Conservation (phyloP, 1,139 yeast genomes). For the Pichia sp. region DNA sequence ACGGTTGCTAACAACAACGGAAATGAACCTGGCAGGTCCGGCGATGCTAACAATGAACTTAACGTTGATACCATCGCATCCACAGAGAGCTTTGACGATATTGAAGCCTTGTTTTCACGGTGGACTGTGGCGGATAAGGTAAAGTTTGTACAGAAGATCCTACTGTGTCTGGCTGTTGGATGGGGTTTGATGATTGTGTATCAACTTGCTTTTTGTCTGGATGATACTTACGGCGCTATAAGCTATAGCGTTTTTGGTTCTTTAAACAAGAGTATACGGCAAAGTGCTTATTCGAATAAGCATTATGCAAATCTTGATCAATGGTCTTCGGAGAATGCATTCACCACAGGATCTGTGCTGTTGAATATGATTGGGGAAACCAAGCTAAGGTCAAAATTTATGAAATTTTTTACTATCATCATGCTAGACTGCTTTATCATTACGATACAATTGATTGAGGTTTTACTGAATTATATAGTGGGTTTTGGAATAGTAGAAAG, state of each 20-base stretch:
- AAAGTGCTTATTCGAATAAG: conserved; percentile 7
- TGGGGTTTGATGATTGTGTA: conserved; percentile 26
- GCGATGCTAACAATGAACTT: background rate
- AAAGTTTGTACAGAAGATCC: conserved; percentile 7
- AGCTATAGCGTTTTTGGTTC: conserved; percentile 8
- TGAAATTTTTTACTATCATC: conserved; percentile 31
- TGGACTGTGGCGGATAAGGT: conserved; percentile 10
- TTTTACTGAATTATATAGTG: conserved; percentile 34
- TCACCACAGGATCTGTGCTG: conserved; percentile 33
- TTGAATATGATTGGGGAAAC: conserved; percentile 43
- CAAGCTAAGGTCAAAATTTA: conserved; percentile 31
- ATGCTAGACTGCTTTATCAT: conserved; percentile 31
- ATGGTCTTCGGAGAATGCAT: conserved; percentile 30
- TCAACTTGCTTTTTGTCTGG: conserved; percentile 26
- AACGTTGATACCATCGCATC: background rate
- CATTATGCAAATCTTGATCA: background rate
- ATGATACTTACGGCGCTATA: background rate
- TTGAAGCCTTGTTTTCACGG: conserved; percentile 4
- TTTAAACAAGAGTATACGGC: conserved; percentile 20
- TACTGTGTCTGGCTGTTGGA: conserved; percentile 11
- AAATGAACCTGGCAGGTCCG: background rate
- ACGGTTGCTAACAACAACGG: background rate
- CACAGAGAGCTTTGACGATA: background rate
- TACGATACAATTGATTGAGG: conserved; percentile 32
- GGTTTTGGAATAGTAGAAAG: conserved; percentile 29